Evolutionary conservation across 345 rosid species (phyloP).

Genomic region (Rhizophora mangle): DNA sequence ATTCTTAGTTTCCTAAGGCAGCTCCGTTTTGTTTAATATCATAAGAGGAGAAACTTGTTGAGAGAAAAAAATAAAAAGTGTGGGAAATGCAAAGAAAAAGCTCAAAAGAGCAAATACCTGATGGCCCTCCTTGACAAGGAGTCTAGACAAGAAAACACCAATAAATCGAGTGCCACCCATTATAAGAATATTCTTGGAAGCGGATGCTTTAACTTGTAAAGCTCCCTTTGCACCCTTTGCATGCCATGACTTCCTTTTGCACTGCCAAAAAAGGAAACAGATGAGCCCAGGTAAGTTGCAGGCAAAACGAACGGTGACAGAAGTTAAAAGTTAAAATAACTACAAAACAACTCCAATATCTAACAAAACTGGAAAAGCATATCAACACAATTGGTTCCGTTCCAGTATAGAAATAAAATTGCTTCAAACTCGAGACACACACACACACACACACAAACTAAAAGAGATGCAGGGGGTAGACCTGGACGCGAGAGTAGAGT

Average conservation of each 20-base stretch:
- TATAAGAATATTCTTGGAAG: conserved; percentile 79
- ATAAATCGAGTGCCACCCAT: conserved; percentile 98
- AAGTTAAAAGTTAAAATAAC: background rate
- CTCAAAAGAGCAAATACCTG: conserved; percentile 41
- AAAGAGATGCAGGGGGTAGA: conserved; percentile 14
- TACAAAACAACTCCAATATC: background rate
- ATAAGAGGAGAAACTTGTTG: too few relatives aligned
- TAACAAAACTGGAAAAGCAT: background rate
- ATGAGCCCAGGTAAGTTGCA: too few relatives aligned
- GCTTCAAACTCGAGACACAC: background rate
- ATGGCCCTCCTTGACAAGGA: conserved; percentile 90
- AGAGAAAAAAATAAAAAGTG: background rate
- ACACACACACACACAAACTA: background rate
- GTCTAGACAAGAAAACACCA: conserved; percentile 83
- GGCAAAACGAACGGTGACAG: background rate
- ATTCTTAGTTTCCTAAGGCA: background rate
- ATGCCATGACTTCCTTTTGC: conserved; percentile 57
- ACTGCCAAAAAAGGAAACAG: conserved; percentile 41
- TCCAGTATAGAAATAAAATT: background rate
- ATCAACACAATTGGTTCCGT: background rate
- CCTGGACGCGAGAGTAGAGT: conserved; percentile 67
- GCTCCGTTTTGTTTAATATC: too few relatives aligned
- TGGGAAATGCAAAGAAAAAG: background rate
- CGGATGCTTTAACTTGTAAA: conserved; percentile 66
- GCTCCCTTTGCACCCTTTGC: conserved; percentile 78